phyloP scores from a whole-genome alignment of 805 yeast species.

The Ogataea kodamae region DNA sequence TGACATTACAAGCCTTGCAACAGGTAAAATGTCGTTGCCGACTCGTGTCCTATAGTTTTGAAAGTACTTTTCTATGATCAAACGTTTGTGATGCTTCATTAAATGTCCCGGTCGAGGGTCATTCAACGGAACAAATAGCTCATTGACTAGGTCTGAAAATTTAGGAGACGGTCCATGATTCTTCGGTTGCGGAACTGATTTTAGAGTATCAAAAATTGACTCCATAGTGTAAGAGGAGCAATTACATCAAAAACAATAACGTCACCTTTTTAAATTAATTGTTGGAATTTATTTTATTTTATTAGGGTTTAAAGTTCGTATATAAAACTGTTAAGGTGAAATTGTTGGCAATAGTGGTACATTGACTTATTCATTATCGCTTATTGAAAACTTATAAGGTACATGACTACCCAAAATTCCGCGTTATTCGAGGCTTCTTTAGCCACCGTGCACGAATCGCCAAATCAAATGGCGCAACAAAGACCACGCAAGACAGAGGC shows the following conservation, averaged over 20 bases:
- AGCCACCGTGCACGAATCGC: constrained; percentile 17
- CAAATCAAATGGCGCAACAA: constrained; percentile 11
- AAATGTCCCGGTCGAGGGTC: constrained; percentile 17
- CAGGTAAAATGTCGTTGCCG: constrained; percentile 66
- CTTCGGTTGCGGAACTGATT: constrained; percentile 25
- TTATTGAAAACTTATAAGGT: not conserved
- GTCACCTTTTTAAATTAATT: too few species aligned
- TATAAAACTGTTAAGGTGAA: not conserved
- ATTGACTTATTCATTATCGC: too few species aligned
- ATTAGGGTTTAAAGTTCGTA: constrained; percentile 2
- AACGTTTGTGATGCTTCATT: constrained; percentile 11
- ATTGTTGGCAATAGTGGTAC: too few species aligned
- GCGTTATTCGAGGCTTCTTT: constrained; percentile 21
- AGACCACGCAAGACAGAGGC: constrained; percentile 16
- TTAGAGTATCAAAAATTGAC: constrained; percentile 10
- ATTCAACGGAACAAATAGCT: constrained; percentile 41
- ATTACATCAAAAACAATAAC: constrained; percentile 1
- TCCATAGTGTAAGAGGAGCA: constrained; percentile 1
- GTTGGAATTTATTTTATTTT: not conserved
- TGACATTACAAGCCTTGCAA: constrained; percentile 59
- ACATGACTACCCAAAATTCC: constrained; percentile 20
- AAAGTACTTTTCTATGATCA: constrained; percentile 38
- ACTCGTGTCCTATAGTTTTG: constrained; percentile 49
- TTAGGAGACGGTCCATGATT: constrained; percentile 41
- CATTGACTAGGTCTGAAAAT: constrained; percentile 39